A percentile compares a stretch with the other conserved stretches of the same genome.
Evolutionary conservation across 2,329 filamentous ascomycete genomes (phyloP).

Genomic region (Fusarium chuoi): DNA sequence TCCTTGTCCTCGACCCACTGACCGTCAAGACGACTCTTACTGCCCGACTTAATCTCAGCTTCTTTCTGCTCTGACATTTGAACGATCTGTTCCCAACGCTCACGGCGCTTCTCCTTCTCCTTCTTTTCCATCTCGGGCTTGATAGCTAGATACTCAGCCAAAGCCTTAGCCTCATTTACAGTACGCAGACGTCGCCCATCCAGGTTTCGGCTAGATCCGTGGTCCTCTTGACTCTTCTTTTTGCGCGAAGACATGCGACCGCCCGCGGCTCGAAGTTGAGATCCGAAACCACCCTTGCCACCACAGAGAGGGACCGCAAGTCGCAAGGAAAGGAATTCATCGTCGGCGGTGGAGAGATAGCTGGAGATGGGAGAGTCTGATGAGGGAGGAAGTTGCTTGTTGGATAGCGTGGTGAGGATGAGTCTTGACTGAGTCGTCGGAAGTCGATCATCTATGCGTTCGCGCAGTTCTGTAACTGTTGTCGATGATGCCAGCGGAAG

Average conservation of each 20-base stretch:
- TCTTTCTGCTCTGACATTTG: constrained; percentile 84
- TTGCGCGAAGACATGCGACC: constrained; percentile 98
- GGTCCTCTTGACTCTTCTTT: constrained; percentile 85
- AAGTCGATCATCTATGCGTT: constrained; percentile 69
- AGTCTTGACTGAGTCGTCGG: constrained; percentile 69
- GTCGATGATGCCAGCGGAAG: constrained; percentile 76
- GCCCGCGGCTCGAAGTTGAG: constrained; percentile 93
- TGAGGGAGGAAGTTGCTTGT: constrained; percentile 70
- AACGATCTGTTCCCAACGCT: constrained; percentile 89
- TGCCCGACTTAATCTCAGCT: constrained; percentile 81
- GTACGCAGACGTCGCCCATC: constrained; percentile 91
- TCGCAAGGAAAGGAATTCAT: constrained; percentile 83
- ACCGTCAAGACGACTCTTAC: constrained; percentile 78
- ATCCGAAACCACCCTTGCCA: constrained; percentile 98
- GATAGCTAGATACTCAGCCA: constrained; percentile 93
- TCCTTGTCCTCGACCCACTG: constrained; percentile 97
- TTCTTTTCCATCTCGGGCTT: constrained; percentile 98
- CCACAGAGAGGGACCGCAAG: constrained; percentile 83
- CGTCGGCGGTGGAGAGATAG: constrained; percentile 65
- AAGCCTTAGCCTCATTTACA: constrained; percentile 92
- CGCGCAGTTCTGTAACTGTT: constrained; percentile 73
- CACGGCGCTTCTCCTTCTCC: constrained; percentile 86
- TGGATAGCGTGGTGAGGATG: constrained; percentile 84
- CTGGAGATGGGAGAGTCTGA: constrained; percentile 67
- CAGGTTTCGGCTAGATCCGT: constrained; percentile 91